A percentile compares a stretch with the other conserved stretches of the same genome.
These are phyloP conservation scores for Boeremia lycopersici DNA, from an alignment of 2,329 filamentous ascomycete genomes.

Conservation along the genomic window DNA sequence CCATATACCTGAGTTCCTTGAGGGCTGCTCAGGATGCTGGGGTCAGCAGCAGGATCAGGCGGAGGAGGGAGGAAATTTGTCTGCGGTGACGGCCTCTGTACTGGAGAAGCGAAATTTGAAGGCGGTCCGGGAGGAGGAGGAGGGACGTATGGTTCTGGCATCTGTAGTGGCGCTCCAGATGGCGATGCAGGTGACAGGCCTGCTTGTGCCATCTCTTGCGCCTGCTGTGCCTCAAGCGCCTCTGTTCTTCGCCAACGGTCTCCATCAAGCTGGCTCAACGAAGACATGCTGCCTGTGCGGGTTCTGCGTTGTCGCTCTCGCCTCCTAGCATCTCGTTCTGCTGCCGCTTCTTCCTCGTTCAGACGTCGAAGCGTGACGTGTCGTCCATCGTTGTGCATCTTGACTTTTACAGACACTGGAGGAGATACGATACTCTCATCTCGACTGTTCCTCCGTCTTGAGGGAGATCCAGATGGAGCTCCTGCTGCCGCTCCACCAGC, in stretches of 20 bases:
- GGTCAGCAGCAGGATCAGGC: conserved; percentile 38
- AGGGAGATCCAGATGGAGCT: conserved; percentile 35
- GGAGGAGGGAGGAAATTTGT: conserved; percentile 42
- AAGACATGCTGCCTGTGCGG: conserved; percentile 49
- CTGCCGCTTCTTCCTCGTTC: conserved; percentile 67
- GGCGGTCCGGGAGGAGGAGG: conserved; percentile 42
- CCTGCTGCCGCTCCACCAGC: conserved; percentile 35
- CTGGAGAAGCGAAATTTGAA: conserved; percentile 20
- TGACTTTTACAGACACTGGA: conserved; percentile 68
- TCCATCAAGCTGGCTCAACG: conserved; percentile 43
- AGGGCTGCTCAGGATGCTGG: conserved; percentile 46
- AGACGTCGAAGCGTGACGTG: conserved; percentile 67
- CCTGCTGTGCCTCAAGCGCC: conserved; percentile 44
- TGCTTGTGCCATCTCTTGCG: conserved; percentile 36
- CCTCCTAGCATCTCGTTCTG: conserved; percentile 61
- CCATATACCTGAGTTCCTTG: conserved; percentile 43
- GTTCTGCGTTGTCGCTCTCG: conserved; percentile 52
- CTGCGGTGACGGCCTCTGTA: conserved; percentile 13
- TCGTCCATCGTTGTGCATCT: conserved; percentile 68
- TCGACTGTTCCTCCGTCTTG: conserved; percentile 40
- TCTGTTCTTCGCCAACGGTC: conserved; percentile 50
- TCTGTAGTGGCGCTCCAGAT: conserved; percentile 30
- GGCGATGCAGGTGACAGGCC: conserved; percentile 28
- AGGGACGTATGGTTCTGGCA: conserved; percentile 39
- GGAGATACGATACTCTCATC: conserved; percentile 59